phyloP scores from a whole-genome alignment of 108 stramenopile genomes.

The Parmales sp. region DNA sequence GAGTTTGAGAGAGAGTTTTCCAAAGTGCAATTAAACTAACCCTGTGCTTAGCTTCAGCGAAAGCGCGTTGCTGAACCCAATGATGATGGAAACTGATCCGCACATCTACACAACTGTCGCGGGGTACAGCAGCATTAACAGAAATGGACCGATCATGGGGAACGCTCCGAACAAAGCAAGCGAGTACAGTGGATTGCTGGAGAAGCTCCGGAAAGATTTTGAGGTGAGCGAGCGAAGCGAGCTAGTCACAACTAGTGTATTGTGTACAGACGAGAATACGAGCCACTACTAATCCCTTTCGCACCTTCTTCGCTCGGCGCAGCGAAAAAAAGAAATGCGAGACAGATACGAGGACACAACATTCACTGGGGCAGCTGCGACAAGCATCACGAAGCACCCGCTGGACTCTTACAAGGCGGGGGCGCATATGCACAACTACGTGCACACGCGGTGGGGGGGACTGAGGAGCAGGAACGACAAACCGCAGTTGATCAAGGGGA shows the following conservation, averaged over 20 bases:
- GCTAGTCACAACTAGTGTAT: no score
- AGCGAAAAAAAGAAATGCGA: no score
- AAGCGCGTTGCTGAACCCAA: no score
- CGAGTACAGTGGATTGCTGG: neutral
- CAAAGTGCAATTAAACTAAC: no score
- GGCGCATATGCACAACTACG: slow-evolving; percentile 9
- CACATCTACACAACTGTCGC: neutral
- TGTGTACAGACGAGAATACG: no score
- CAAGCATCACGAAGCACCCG: slow-evolving; percentile 2
- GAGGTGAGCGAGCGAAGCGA: neutral
- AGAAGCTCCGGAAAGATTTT: neutral
- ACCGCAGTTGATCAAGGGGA: neutral
- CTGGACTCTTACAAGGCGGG: slow-evolving; percentile 3
- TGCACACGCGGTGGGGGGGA: neutral
- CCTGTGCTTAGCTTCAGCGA: no score
- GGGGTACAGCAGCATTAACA: neutral
- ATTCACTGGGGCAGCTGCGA: neutral
- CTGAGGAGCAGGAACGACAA: slow-evolving; percentile 5
- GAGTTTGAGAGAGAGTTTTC: no score
- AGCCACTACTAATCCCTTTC: no score
- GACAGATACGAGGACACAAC: slow-evolving; percentile 12
- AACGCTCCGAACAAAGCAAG: neutral
- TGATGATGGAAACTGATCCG: no score
- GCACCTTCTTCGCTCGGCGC: neutral
- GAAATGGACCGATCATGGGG: neutral